Conservation (phyloP, 768 basidiomycete species). For the Fomitopsis pulvina region DNA sequence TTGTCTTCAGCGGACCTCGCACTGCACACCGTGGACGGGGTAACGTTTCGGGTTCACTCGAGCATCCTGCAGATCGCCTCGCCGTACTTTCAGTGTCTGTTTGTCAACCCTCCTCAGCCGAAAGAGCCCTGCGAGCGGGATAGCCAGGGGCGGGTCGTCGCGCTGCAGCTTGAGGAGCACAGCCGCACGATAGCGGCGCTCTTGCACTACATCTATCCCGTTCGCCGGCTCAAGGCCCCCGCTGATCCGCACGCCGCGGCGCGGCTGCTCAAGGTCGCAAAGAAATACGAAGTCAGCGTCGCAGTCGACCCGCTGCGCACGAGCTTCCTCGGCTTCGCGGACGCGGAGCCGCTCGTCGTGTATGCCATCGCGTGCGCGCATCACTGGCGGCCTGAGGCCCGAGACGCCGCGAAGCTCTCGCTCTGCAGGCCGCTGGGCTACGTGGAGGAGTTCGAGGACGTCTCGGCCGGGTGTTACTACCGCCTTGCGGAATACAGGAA, state of each 20-base stretch:
- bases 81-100: constrained; percentile 50
- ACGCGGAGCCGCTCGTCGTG: background rate
- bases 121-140: background rate
- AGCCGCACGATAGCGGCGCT: background rate
- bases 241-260: background rate
- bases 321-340: background rate
- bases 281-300: background rate
- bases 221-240: background rate
- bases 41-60: constrained; percentile 45
- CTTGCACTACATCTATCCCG: constrained; percentile 5
- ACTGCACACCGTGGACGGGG: constrained; percentile 45
- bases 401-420: constrained; percentile 20
- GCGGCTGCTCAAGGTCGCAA: background rate
- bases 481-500: constrained; percentile 17
- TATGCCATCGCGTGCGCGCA: background rate
- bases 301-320: background rate
- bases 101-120: constrained; percentile 14
- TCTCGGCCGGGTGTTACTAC: constrained; percentile 4
- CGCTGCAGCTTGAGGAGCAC: background rate
- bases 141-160: background rate
- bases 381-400: background rate
- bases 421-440: background rate
- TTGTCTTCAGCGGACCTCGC: constrained; percentile 33
- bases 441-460: background rate
- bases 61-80: constrained; percentile 49